These are phyloP conservation scores for Rhynchospora pubera DNA, from an alignment of 176 grass and related monocot genomes.

Conservation along the genomic window DNA sequence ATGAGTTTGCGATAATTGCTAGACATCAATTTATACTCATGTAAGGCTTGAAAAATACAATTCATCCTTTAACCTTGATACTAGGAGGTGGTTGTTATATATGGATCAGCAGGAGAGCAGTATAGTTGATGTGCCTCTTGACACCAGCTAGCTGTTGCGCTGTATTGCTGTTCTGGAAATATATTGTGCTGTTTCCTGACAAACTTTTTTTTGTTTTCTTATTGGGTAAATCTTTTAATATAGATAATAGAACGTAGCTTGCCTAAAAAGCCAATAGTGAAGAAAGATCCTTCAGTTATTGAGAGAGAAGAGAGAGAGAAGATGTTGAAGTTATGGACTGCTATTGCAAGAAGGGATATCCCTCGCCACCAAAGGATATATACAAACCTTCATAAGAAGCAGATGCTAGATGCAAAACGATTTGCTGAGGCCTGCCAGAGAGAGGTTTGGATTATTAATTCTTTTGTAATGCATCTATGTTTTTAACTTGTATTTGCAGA, in stretches of 20 bases:
- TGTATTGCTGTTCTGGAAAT: background rate
- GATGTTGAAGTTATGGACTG: constrained; percentile 59
- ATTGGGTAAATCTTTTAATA: constrained; percentile 19
- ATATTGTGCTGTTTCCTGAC: background rate
- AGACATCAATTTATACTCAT: background rate
- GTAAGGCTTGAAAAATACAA: background rate
- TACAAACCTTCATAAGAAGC: constrained; percentile 60
- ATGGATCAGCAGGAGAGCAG: background rate
- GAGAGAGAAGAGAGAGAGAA: constrained; percentile 69
- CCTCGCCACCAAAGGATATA: constrained; percentile 82
- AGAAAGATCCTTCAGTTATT: constrained; percentile 77
- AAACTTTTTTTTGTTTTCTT: background rate
- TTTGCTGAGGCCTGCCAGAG: constrained; percentile 85
- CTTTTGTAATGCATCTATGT: constrained; percentile 14
- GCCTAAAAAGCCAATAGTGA: constrained; percentile 84
- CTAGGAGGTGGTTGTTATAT: background rate
- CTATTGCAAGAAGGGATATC: constrained; percentile 61
- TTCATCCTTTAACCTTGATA: background rate
- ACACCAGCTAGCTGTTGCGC: background rate
- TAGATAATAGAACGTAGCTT: constrained; percentile 99
- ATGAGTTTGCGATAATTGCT: background rate
- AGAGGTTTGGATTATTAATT: constrained; percentile 54
- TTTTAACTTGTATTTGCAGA: constrained; percentile 17
- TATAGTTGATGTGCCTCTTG: background rate
- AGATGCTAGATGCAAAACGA: constrained; percentile 78